phyloP scores from a whole-genome alignment of 2,329 filamentous ascomycete genomes.

The Ceratocystis alfenasii region DNA sequence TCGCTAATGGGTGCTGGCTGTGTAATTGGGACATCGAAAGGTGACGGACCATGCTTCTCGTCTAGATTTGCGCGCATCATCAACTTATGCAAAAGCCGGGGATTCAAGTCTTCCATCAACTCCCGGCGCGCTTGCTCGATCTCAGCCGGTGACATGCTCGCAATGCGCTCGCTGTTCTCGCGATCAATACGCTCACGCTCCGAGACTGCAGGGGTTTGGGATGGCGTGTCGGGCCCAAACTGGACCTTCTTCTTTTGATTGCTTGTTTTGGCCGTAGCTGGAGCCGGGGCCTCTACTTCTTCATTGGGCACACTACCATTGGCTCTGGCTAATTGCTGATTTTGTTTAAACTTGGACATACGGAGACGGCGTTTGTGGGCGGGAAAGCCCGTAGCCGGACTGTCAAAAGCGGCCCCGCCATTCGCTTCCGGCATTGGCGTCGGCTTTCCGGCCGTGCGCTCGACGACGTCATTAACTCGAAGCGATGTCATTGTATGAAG shows the following conservation, averaged over 20 bases:
- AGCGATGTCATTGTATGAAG: slow-evolving; percentile 30
- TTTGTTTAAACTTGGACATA: slow-evolving; percentile 69
- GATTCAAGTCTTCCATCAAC: slow-evolving; percentile 64
- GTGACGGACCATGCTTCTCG: slow-evolving; percentile 37
- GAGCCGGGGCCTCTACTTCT: background rate
- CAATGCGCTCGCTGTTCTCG: slow-evolving; percentile 65
- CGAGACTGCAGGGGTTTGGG: slow-evolving; percentile 28
- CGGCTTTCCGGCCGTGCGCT: slow-evolving; percentile 43
- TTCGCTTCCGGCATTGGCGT: slow-evolving; percentile 46
- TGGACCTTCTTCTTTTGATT: slow-evolving; percentile 20
- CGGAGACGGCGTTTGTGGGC: slow-evolving; percentile 66
- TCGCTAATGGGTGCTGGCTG: background rate
- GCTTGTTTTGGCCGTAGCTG: slow-evolving; percentile 5
- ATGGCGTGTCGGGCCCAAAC: slow-evolving; percentile 24
- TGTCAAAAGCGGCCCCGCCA: slow-evolving; percentile 41
- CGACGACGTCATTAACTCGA: slow-evolving; percentile 64
- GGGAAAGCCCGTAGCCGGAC: slow-evolving; percentile 62
- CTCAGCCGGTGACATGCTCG: slow-evolving; percentile 67
- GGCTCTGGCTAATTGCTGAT: slow-evolving; percentile 32
- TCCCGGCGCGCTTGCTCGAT: slow-evolving; percentile 72
- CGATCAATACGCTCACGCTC: slow-evolving; percentile 66
- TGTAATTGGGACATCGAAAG: slow-evolving; percentile 32
- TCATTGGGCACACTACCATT: slow-evolving; percentile 8
- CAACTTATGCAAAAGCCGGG: slow-evolving; percentile 62
- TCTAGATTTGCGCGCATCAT: slow-evolving; percentile 67